Percentiles rank a stretch among this genome's conserved stretches.
phyloP scores from a whole-genome alignment of 2,329 filamentous ascomycete species.

The Emergomyces orientalis region DNA sequence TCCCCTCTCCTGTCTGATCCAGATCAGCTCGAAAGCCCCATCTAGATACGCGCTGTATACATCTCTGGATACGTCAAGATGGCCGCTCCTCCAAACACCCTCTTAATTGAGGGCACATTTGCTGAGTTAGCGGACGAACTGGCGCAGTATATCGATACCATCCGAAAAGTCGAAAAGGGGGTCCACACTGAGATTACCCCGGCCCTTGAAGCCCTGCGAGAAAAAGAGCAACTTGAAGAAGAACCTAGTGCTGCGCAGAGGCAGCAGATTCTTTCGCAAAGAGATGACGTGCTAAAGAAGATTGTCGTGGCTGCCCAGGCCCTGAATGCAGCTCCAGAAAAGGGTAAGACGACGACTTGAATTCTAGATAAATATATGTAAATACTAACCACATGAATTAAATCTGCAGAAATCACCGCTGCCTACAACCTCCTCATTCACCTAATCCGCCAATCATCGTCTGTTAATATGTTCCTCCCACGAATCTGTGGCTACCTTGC shows the following conservation, averaged over 20 bases:
- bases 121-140: conserved; percentile 90
- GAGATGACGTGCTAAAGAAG: conserved; percentile 80
- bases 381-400: too few species aligned
- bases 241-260: conserved; percentile 35
- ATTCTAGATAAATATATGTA: too few species aligned
- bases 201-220: conserved; percentile 50
- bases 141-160: conserved; percentile 81
- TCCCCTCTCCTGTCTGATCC: not conserved
- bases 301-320: conserved; percentile 68
- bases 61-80: conserved; percentile 28
- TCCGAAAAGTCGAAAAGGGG: conserved; percentile 55
- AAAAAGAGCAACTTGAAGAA: conserved; percentile 46
- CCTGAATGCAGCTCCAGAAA: conserved; percentile 81
- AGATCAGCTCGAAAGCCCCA: conserved; percentile 2
- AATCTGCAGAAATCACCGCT: conserved; percentile 66
- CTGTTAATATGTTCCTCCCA: conserved; percentile 76
- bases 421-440: conserved; percentile 96
- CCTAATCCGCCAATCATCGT: conserved; percentile 76
- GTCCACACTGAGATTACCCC: conserved; percentile 58
- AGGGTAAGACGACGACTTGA: conserved; percentile 46
- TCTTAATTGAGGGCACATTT: conserved; percentile 81
- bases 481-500: conserved; percentile 82
- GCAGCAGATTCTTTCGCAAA: conserved; percentile 43
- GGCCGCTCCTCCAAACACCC: conserved; percentile 53
- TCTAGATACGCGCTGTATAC: not conserved